Base-by-base conservation (phyloP, 164 flowering plant genomes). In the Nelumbo lutea region DNA sequence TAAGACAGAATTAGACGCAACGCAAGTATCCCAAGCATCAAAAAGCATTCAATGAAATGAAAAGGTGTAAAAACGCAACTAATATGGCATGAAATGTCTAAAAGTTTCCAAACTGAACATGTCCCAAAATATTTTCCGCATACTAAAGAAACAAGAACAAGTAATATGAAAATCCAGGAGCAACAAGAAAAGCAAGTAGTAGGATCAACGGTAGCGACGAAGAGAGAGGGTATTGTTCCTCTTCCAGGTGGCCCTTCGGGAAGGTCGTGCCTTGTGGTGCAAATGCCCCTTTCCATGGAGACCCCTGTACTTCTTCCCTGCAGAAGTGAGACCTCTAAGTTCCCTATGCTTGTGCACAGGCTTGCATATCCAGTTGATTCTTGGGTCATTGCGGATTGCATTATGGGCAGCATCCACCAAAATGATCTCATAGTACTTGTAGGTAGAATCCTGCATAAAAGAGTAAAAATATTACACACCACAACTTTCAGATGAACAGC, bases 211-310 rank as follows among this genome's bases (percentile, higher is more conserved):
- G 73, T 84, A 87, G n/a, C 94, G 87, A 15, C 85, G 85, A 11
- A 87, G 87, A 6, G 94, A 87, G 14, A 87, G 83, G 39, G 94
- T 88, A 65, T 88, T 75, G 90, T 87, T 85, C 68, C 89, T 87
- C 90, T 88, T 88, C 90, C 94, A 88, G 64, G 85, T 88, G 7
- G 94, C 94, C 66, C 84, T 78, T 15, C 84, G 72, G 0, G 84
- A 81, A 3, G 87, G 87, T 11, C 87, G 73, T 3, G 75, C 75
- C 66, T 83, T 81, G 82, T 80, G 84, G 67, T 81, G 71, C 70
- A 73, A 66, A 68, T 83, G 87, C 8, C 87, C 87, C 69, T 74
- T 83, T 44, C 87, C 87, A 6, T 82, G 76, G 40, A 81, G 87
- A 62, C 83, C 84, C 43, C 86, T 76, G 79, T 76, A 79, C 55